These are phyloP conservation scores for Areca catechu DNA, from an alignment of 176 grass and related monocot genomes.

Conservation along the genomic window DNA sequence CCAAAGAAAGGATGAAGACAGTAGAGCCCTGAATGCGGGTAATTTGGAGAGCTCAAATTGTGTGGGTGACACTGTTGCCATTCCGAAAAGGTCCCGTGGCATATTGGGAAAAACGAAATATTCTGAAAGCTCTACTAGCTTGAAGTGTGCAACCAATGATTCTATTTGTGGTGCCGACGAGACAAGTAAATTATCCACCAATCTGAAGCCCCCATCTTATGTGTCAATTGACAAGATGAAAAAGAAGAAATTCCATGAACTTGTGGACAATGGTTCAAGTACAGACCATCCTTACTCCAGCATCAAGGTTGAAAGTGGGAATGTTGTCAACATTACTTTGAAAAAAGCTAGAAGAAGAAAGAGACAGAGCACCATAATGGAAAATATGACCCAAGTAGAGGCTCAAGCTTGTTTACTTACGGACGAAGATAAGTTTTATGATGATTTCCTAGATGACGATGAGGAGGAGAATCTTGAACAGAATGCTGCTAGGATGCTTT, in stretches of 20 bases:
- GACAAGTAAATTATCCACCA: conserved; percentile 30
- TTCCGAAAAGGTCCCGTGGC: conserved; percentile 34
- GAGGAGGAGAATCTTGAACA: conserved; percentile 69
- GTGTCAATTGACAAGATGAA: conserved; percentile 25
- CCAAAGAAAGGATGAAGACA: conserved; percentile 21
- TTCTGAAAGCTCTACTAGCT: conserved; percentile 3
- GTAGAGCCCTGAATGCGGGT: background rate
- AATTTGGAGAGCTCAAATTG: conserved; percentile 28
- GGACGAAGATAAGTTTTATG: conserved; percentile 26
- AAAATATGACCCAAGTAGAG: background rate
- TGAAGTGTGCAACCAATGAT: conserved; percentile 21
- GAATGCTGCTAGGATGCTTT: conserved; percentile 92
- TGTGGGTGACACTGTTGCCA: conserved; percentile 21
- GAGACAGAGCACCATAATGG: conserved; percentile 4
- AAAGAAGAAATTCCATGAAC: conserved; percentile 21
- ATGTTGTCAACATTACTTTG: conserved; percentile 16
- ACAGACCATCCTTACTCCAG: conserved; percentile 33
- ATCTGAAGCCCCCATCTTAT: conserved; percentile 22
- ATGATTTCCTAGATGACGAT: conserved; percentile 29
- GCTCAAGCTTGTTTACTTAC: conserved; percentile 2
- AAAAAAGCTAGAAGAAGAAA: conserved; percentile 29
- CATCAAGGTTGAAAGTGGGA: conserved; percentile 33
- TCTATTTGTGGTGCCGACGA: conserved; percentile 13
- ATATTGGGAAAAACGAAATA: conserved; percentile 33
- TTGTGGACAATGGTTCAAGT: conserved; percentile 38